Base-by-base conservation (phyloP, 2,329 filamentous ascomycete species). In the Botrytis byssoidea region DNA sequence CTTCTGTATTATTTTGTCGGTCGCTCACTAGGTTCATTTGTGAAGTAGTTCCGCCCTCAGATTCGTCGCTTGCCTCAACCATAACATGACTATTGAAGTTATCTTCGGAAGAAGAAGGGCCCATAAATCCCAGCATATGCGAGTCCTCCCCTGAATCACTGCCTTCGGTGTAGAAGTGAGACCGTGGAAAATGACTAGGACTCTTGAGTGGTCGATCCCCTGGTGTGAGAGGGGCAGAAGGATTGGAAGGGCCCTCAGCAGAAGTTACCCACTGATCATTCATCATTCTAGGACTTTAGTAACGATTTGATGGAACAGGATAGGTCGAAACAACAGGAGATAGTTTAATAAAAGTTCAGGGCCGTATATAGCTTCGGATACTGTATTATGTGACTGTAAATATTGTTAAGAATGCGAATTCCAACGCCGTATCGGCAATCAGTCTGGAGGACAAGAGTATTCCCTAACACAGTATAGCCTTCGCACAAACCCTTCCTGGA, bases 111-210 rank as follows among this genome's bases (percentile, higher is more conserved):
- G 71, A 73, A 40, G 71, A 73, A 32, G 71, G 71, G 3, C 71
- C 71, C 64, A 73, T 61, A 12, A 61, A 73, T 42, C 71, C 46
- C 37, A 73, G 20, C 32, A 73, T 73, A 40, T 69, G 71, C 42
- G 71, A 73, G 55, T 73, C 71, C 55, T 73, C 71, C 12, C 64
- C 71, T 18, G 71, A 73, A 18, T 73, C 71, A 40, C 71, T 73
- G 9, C 71, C 55, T 25, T 73, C 71, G 10, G 51, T 69, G 61
- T 73, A 73, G 20, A 73, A 73, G 20, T 73, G 51, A 18, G 71
- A 73, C 14, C 71, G 64, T 18, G 71, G 71, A 42, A 73, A 73
- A 25, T 32, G 42, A 48, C 71, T 73, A 20, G 71, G 71, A 42
- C 64, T 69, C n/a, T 73, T 63, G n/a, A 42, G n/a, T 40, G 48